Base-by-base conservation (phyloP, 441 rosid genomes). In the Mallotus repandus region DNA sequence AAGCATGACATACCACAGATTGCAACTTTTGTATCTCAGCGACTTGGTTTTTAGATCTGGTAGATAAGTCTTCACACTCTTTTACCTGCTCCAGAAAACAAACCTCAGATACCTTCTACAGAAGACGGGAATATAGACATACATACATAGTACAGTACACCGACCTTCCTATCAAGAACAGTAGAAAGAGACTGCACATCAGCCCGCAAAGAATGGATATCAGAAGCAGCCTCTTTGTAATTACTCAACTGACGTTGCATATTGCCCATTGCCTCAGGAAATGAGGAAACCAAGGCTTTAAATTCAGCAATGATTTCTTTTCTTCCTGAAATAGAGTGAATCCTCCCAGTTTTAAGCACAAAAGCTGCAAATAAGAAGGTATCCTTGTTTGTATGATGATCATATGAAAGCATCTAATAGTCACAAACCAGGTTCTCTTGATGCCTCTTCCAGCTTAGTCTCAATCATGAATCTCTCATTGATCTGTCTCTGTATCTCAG, bases 211-310 rank as follows among this genome's bases (percentile, higher is more conserved):
- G 91, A 84, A 84, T 92, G 95, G 78, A 94, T 85, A 78, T 90
- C 89, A 74, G 86, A 78, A 72, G 97, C 91, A 84, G 86, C 85
- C 73, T 89, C 95, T 81, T 92, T 96, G 81, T 68, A 92, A 55
- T 74, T 84, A 76, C 88, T 85, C 77, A 96, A 77, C 57, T 91
- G 95, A 74, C 87, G 84, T 84, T 91, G 95, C 99, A 96, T 91
- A 49, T 82, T 69, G 78, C 84, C 82, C 99, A 94, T 91, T 75
- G 94, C 92, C 82, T 87, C 91, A 4, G 99, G 98, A 84, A 92
- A 96, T 29, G 97, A 89, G 32, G 98, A 89, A 77, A 90, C 84
- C 86, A 94, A 81, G 32, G 87, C 91, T 84, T 90, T 96, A 80
- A 94, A 94, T 76, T 94, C 98, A 70, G 89, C 85, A 77, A 92